A percentile compares a stretch with the other conserved stretches of the same genome.
These are phyloP conservation scores for Fusarium cyanostomum DNA, from an alignment of 2,329 filamentous ascomycete genomes.

Conservation along the genomic window DNA sequence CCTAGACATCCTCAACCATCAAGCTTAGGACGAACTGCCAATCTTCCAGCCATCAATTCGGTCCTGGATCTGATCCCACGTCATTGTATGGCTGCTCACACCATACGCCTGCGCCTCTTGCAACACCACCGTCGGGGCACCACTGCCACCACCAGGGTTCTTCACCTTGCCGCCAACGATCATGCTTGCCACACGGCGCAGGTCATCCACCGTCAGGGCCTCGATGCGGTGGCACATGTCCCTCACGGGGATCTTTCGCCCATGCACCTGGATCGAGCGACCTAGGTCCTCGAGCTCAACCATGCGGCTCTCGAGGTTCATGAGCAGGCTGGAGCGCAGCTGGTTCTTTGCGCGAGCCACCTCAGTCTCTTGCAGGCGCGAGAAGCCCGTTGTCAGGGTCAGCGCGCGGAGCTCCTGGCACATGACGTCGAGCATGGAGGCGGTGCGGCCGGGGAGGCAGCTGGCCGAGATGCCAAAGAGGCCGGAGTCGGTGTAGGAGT, in stretches of 20 bases:
- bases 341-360: conserved; percentile 97
- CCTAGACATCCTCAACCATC: not conserved
- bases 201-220: conserved; percentile 78
- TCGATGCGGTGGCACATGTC: conserved; percentile 95
- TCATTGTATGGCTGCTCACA: conserved; percentile 72
- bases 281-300: conserved; percentile 97
- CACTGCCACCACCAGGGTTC: conserved; percentile 81
- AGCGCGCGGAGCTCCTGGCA: conserved; percentile 86
- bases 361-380: conserved; percentile 76
- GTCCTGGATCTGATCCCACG: conserved; percentile 91
- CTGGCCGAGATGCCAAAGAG: conserved; percentile 93
- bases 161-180: conserved; percentile 81
- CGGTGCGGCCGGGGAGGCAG: conserved; percentile 81
- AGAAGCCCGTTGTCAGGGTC: conserved; percentile 78
- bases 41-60: conserved; percentile 85
- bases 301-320: conserved; percentile 98
- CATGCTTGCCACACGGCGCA: conserved; percentile 80
- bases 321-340: conserved; percentile 85
- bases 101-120: conserved; percentile 87
- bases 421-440: conserved; percentile 92
- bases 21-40: conserved; percentile 60
- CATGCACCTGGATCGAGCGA: conserved; percentile 95
- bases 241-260: conserved; percentile 86
- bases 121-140: conserved; percentile 91
- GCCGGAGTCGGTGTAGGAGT: conserved; percentile 94